Conservation (phyloP, 1,284 basidiomycete species). For the Fistulinella staudtii region DNA sequence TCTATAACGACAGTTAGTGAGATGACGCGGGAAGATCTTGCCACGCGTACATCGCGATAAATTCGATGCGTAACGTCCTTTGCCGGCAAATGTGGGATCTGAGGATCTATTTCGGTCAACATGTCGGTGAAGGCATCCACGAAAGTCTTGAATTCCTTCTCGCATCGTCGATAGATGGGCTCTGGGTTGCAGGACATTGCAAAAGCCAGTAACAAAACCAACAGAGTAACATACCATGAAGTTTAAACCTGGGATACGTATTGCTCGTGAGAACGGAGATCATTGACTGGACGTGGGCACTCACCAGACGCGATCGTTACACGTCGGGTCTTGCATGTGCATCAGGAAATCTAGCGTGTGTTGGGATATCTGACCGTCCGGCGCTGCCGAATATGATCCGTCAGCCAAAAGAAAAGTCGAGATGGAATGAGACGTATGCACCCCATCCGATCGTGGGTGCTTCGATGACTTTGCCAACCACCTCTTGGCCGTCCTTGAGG, state of each 20-base stretch:
- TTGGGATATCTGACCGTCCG: conserved; percentile 79
- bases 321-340: conserved; percentile 67
- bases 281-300: background rate
- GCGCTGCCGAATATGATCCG: conserved; percentile 46
- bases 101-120: conserved; percentile 67
- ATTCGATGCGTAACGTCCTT: conserved; percentile 86
- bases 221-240: conserved; percentile 49
- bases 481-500: conserved; percentile 62
- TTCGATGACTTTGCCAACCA: conserved; percentile 64
- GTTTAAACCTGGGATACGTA: conserved; percentile 65
- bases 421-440: conserved; percentile 32
- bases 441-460: conserved; percentile 81
- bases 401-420: background rate
- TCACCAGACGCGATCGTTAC: conserved; percentile 87
- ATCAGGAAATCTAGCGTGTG: conserved; percentile 79
- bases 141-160: conserved; percentile 86
- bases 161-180: conserved; percentile 75
- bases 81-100: conserved; percentile 80
- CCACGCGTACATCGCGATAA: conserved; percentile 67
- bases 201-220: background rate
- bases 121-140: conserved; percentile 65
- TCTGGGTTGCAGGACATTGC: conserved; percentile 48
- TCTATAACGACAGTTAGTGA: conserved; percentile 35
- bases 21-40: background rate
- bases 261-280: no score